Evolutionary conservation across 2,329 filamentous ascomycete genomes (phyloP).

Genomic region (Trichoderma gracile): DNA sequence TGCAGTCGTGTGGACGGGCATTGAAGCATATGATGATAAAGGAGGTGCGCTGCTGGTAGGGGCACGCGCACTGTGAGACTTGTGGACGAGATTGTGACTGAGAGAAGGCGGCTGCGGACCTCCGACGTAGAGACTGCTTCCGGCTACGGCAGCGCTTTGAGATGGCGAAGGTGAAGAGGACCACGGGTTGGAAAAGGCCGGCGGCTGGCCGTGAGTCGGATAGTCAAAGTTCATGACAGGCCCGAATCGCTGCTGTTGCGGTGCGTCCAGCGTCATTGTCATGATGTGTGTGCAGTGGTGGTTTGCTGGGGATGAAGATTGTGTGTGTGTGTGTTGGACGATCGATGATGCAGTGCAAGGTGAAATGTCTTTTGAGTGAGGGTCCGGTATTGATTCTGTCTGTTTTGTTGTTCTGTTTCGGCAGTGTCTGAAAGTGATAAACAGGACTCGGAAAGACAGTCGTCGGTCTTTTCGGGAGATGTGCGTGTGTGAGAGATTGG

Average conservation of each 20-base stretch:
- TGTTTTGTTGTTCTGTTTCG: neutral
- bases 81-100: slow-evolving; percentile 56
- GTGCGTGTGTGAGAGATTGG: slow-evolving; percentile 20
- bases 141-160: slow-evolving; percentile 49
- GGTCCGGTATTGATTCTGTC: neutral
- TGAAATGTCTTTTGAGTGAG: neutral
- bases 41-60: slow-evolving; percentile 58
- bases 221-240: slow-evolving; percentile 78
- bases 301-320: neutral
- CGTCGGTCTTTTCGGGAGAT: slow-evolving; percentile 11
- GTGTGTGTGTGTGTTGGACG: neutral
- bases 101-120: slow-evolving; percentile 50
- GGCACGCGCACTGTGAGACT: slow-evolving; percentile 53
- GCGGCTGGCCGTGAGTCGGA: slow-evolving; percentile 51
- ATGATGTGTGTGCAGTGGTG: slow-evolving; percentile 54
- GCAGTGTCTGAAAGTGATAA: slow-evolving; percentile 8
- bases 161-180: slow-evolving; percentile 55
- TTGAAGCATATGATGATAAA: slow-evolving; percentile 70
- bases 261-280: slow-evolving; percentile 93
- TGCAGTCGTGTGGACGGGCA: slow-evolving; percentile 72
- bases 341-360: neutral
- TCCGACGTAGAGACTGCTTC: slow-evolving; percentile 64
- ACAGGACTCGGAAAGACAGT: neutral
- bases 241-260: slow-evolving; percentile 79
- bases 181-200: slow-evolving; percentile 93